Conservation (phyloP, 2,329 filamentous ascomycete genomes). For the Colletotrichum magnum region DNA sequence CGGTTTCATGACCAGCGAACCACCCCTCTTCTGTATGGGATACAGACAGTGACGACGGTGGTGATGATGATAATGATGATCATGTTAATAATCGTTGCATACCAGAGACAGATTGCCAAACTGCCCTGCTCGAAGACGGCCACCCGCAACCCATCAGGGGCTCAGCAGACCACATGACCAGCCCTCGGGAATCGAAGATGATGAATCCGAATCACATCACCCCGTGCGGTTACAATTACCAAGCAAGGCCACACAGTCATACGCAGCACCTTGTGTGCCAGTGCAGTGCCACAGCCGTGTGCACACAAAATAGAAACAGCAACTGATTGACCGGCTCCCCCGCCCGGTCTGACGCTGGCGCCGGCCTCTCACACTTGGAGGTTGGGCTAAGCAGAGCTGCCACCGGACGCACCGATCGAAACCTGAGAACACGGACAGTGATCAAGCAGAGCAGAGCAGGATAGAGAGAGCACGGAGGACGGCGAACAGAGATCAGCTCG, state of each 20-base stretch:
- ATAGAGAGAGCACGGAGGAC: no score
- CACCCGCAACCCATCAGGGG: slow-evolving; percentile 10
- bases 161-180: slow-evolving; percentile 17
- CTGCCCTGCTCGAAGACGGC: not conserved
- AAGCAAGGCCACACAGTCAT: slow-evolving; percentile 12
- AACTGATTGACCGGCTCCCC: slow-evolving; percentile 22
- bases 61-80: not conserved
- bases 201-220: slow-evolving; percentile 18
- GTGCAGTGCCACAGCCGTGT: slow-evolving; percentile 16
- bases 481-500: slow-evolving; percentile 1
- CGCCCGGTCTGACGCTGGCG: slow-evolving; percentile 10
- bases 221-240: slow-evolving; percentile 11
- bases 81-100: not conserved
- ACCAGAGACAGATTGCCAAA: slow-evolving; percentile 26
- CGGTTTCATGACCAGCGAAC: slow-evolving; percentile 18
- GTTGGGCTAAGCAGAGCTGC: not conserved
- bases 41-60: not conserved
- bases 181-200: slow-evolving; percentile 9
- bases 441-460: no score
- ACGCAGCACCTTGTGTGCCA: slow-evolving; percentile 8
- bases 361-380: not conserved
- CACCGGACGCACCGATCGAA: slow-evolving; percentile 27
- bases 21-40: not conserved
- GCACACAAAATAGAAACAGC: slow-evolving; percentile 18
- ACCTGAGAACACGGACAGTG: slow-evolving; percentile 21